Base-by-base conservation (phyloP, 108 stramenopile genomes). In the Skeletonema costatum region DNA sequence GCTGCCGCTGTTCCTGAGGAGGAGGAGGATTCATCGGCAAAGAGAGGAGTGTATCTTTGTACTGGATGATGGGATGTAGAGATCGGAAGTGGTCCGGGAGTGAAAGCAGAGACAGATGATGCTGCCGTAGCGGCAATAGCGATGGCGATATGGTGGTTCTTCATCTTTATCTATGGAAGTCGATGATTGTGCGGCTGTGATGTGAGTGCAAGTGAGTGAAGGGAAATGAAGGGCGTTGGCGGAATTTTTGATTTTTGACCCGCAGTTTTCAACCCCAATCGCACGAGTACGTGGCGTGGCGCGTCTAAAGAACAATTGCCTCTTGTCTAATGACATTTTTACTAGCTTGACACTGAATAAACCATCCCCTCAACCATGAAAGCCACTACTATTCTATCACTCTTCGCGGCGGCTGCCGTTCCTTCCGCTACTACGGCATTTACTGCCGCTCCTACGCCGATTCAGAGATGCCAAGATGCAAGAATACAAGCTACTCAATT, bases 401-500 rank as follows among this genome's bases (percentile, higher is more conserved):
- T 44, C 42, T 44, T 44, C 42, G 42, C 42, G 3, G 42, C 14
- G 42, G 42, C 14, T 16, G 42, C 42, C 42, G 13, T 0, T 16
- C 14, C 42, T 44, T 4, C 13, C 14, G 42, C 14, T 16, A 3
- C 42, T 16, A 44, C 73, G 11, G 68, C 73, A 2, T 68, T 69
- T 14, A 41, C 64, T 33, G n/a, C 63, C 16, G 25, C 66, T 36
- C 53, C 72, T 42, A 21, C 1, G 19, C 35, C 3, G 21, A 74
- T 44, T 21, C 51, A 21, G 21, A 53, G 38, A 61, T 42, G 39
- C 19, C 35, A 17, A 39, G 33, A 33, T 30, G 3, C n/a, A 51
- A 75, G 39, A 39, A 51, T 67, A 29, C 51, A 17, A 30, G 60
- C 65, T 13, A 64, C 82, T 39, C 64, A 75, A 32, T 39, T 83